These are phyloP conservation scores for Exophiala aquamarina DNA, from an alignment of 2,329 filamentous ascomycete species.

Conservation along the genomic window DNA sequence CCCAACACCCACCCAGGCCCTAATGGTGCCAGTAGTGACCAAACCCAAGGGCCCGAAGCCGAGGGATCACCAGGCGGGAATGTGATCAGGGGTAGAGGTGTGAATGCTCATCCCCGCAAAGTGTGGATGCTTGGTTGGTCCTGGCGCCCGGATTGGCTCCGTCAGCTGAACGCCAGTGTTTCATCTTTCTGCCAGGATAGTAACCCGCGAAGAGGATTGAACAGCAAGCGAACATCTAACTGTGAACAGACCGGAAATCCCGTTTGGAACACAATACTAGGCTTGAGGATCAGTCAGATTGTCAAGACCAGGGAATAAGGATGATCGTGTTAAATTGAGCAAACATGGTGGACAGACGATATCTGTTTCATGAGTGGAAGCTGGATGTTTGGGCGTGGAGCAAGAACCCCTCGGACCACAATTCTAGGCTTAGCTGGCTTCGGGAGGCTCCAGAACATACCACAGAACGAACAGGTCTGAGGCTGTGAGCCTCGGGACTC, in stretches of 20 bases:
- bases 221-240: background rate
- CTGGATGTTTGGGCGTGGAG: conserved; percentile 11
- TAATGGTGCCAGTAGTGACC: too few species aligned
- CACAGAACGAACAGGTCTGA: too few species aligned
- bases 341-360: conserved; percentile 16
- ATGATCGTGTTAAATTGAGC: conserved; percentile 17
- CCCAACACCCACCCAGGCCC: too few species aligned
- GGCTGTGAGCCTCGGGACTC: too few species aligned
- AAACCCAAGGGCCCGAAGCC: too few species aligned
- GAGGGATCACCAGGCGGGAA: too few species aligned
- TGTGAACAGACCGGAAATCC: background rate
- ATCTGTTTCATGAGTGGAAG: conserved; percentile 13
- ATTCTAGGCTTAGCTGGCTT: conserved; percentile 1
- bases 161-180: conserved; percentile 21
- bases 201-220: conserved; percentile 1
- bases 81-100: too few species aligned
- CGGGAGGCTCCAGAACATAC: too few species aligned
- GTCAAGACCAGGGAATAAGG: conserved; percentile 9
- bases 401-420: background rate
- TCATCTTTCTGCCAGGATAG: conserved; percentile 19
- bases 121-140: background rate
- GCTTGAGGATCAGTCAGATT: conserved; percentile 9
- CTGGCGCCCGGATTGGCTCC: conserved; percentile 6
- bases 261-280: too few species aligned
- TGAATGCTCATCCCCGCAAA: too few species aligned